Evolutionary conservation across 441 rosid genomes (phyloP), one percentile per base, ranked within the genome.

Genomic region (Gossypium lobatum): DNA sequence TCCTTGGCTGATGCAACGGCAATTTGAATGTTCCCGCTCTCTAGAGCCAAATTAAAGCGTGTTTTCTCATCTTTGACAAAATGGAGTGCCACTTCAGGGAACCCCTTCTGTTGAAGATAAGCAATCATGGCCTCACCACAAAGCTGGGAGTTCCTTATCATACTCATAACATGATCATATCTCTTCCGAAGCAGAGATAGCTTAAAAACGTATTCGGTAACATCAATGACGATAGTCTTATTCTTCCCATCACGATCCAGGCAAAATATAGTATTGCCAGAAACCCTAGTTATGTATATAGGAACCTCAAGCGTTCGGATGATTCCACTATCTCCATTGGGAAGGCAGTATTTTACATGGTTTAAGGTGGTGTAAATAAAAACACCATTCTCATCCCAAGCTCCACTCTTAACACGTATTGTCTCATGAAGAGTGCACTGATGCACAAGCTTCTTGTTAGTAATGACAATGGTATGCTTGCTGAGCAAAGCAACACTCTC

Each of bases 111-210:
- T 76, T 93, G 97, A 71, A 93, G 83, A 83, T 93, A 93, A 52
- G 98, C 93, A 76, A 93, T 90, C 96, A 93, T 81, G 39, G 97
- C 96, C 82, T 93, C 96, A 46, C 98, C 98, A 73, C 98, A 93
- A 59, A 93, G 94, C 83, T 90, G 91, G 10, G 97, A 90, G 79
- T 85, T 89, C 85, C 85, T 90, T 75, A 93, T 93, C 98, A 93
- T 93, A 86, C 86, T 84, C 97, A 91, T 87, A 59, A 90, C 98
- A 80, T 93, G 83, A 69, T 93, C 98, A 79, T 86, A 93, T 62
- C 81, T 91, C 86, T 89, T 89, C 80, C 82, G 85, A 83, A 91
- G 73, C 31, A 93, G 82, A 45, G 94, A 78, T 20, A 91, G 85
- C 83, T 93, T 91, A 85, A 93, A 93, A 67, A 88, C 82, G 79